These are phyloP conservation scores for Globisporangium splendens DNA, from an alignment of 352 stramenopile genomes.

Conservation along the genomic window DNA sequence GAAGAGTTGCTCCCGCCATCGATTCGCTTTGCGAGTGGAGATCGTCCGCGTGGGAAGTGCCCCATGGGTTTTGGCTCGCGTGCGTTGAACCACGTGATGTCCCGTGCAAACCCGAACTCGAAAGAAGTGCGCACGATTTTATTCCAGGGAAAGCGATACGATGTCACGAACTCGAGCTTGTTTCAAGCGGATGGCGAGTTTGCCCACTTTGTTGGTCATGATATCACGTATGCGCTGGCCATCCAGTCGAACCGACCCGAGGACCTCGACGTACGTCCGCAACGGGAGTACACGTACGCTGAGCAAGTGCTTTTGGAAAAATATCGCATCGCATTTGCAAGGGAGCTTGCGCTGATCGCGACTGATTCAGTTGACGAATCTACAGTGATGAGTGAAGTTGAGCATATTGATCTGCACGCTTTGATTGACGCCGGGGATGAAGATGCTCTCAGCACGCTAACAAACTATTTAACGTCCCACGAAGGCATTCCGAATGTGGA, in stretches of 20 bases:
- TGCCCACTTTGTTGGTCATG: constrained; percentile 53
- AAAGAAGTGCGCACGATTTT: constrained; percentile 31
- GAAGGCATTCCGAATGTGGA: constrained; percentile 25
- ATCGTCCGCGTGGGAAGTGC: constrained; percentile 34
- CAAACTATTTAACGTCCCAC: constrained; percentile 1
- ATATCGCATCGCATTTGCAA: constrained; percentile 42
- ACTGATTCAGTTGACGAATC: not conserved
- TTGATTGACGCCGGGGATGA: constrained; percentile 36
- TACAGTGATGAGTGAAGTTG: not conserved
- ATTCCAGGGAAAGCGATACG: constrained; percentile 54
- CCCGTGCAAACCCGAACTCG: constrained; percentile 15
- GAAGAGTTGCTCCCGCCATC: constrained; percentile 26
- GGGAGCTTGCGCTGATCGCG: constrained; percentile 27
- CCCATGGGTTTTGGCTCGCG: constrained; percentile 55
- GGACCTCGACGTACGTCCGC: constrained; percentile 32
- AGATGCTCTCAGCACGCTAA: constrained; percentile 6
- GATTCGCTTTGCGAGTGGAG: constrained; percentile 10
- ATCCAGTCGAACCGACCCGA: constrained; percentile 33
- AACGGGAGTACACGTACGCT: constrained; percentile 46
- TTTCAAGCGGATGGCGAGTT: constrained; percentile 43
- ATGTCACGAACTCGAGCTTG: constrained; percentile 45
- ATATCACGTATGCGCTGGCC: constrained; percentile 54
- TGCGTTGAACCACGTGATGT: constrained; percentile 22
- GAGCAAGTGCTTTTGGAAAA: constrained; percentile 57
- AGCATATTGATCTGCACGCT: constrained; percentile 32